Percentiles rank a stretch among this genome's conserved stretches.
Evolutionary conservation across 2,329 filamentous ascomycete genomes (phyloP).

Genomic region (Pezicula neosporulosa): DNA sequence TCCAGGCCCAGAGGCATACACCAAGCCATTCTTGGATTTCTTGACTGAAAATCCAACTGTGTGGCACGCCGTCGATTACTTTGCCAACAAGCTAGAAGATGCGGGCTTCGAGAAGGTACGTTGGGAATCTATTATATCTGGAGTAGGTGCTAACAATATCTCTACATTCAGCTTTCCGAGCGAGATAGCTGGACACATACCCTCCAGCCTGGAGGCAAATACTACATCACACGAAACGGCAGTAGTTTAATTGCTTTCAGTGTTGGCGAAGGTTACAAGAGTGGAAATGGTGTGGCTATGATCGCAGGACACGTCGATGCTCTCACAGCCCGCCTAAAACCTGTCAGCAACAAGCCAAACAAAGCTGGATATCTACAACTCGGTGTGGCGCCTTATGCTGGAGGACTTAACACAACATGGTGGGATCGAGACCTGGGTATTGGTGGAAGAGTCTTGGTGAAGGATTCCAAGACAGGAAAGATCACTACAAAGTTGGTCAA

Average conservation of each 20-base stretch:
- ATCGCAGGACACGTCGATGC: slow-evolving; percentile 92
- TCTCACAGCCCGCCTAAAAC: slow-evolving; percentile 86
- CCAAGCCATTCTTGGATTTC: slow-evolving; percentile 82
- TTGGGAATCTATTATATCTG: slow-evolving; percentile 3
- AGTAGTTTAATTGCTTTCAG: slow-evolving; percentile 83
- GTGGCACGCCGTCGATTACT: slow-evolving; percentile 83
- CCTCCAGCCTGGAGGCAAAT: slow-evolving; percentile 78
- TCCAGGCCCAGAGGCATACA: slow-evolving; percentile 58
- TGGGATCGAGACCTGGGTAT: slow-evolving; percentile 95
- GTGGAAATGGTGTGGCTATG: slow-evolving; percentile 84
- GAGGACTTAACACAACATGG: slow-evolving; percentile 85
- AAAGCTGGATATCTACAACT: slow-evolving; percentile 86
- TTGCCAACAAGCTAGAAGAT: slow-evolving; percentile 67
- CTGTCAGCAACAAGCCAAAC: slow-evolving; percentile 78
- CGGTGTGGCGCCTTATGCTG: slow-evolving; percentile 89
- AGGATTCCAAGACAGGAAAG: slow-evolving; percentile 68
- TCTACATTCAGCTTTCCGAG: slow-evolving; percentile 58
- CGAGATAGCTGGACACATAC: slow-evolving; percentile 73
- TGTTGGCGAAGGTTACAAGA: slow-evolving; percentile 74
- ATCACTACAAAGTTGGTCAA: slow-evolving; percentile 81
- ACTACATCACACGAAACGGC: slow-evolving; percentile 83
- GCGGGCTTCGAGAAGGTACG: slow-evolving; percentile 70
- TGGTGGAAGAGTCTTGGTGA: slow-evolving; percentile 83
- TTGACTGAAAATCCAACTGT: slow-evolving; percentile 88
- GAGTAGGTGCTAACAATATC: slow-evolving; percentile 11